Evolutionary conservation across 1,284 basidiomycete species (phyloP).

Genomic region (Irpex lacteus): DNA sequence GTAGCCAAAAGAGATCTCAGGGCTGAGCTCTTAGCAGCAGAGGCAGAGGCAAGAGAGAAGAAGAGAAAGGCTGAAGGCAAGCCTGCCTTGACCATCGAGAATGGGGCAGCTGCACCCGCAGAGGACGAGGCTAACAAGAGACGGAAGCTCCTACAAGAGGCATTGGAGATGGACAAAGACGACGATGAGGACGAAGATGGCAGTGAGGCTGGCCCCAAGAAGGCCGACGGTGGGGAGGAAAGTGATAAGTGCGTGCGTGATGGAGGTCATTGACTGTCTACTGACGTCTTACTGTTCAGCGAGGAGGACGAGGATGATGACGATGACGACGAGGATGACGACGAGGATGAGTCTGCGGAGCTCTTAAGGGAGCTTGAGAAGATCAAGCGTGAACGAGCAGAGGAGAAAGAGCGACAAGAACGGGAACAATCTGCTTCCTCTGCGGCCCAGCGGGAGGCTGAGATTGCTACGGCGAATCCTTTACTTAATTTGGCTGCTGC

Average conservation of each 20-base stretch:
- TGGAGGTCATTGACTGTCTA: too few species aligned
- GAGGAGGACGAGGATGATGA: conserved; percentile 6
- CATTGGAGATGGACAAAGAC: conserved; percentile 83
- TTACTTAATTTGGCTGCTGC: conserved; percentile 87
- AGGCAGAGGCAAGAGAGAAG: conserved; percentile 80
- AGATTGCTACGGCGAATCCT: conserved; percentile 85
- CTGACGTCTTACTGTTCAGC: too few species aligned
- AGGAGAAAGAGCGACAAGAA: conserved; percentile 85
- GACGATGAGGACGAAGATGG: conserved; percentile 70
- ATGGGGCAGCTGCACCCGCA: conserved; percentile 14
- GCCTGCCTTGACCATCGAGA: conserved; percentile 33
- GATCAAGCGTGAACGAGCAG: conserved; percentile 92
- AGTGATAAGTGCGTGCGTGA: conserved; percentile 43
- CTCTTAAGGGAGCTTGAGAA: conserved; percentile 91
- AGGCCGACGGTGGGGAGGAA: conserved; percentile 36
- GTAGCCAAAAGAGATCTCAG: conserved; percentile 79
- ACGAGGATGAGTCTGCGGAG: conserved; percentile 91
- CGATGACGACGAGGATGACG: conserved; percentile 53
- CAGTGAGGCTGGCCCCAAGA: conserved; percentile 34
- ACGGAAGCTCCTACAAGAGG: conserved; percentile 67
- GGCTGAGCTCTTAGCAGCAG: conserved; percentile 78
- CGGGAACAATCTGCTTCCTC: conserved; percentile 67
- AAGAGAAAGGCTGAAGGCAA: conserved; percentile 86
- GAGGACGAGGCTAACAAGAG: conserved; percentile 31
- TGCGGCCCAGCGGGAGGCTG: conserved; percentile 71